A percentile compares a stretch with the other conserved stretches of the same genome.
phyloP scores from a whole-genome alignment of 1,139 yeast species.

The Yamadazyma triangularis region DNA sequence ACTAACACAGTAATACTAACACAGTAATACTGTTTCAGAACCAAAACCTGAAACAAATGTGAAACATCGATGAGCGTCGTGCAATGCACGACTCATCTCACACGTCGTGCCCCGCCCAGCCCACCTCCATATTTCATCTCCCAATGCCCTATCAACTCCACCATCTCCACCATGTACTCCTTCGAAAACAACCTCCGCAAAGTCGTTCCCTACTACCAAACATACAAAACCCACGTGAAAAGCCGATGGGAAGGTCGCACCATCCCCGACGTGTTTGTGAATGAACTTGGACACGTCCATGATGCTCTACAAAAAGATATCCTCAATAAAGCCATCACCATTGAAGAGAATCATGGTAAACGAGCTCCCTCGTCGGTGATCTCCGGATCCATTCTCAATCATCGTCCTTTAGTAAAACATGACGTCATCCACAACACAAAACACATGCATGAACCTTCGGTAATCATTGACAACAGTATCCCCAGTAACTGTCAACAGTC shows the following conservation, averaged over 20 bases:
- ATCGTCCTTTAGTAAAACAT: slow-evolving; percentile 32
- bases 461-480: slow-evolving; percentile 23
- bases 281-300: slow-evolving; percentile 41
- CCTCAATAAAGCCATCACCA: slow-evolving; percentile 19
- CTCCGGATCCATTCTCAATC: slow-evolving; percentile 20
- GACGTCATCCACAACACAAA: slow-evolving; percentile 45
- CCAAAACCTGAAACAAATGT: no score
- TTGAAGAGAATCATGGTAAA: slow-evolving; percentile 23
- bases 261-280: slow-evolving; percentile 35
- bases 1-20: no score
- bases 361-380: slow-evolving; percentile 16
- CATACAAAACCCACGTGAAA: slow-evolving; percentile 39
- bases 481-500: slow-evolving; percentile 8
- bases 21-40: no score
- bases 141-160: no score
- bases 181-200: slow-evolving; percentile 40
- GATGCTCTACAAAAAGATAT: slow-evolving; percentile 20
- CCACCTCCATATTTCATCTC: no score
- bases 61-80: no score
- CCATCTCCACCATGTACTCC: no score
- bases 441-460: slow-evolving; percentile 65
- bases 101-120: no score
- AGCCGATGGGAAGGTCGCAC: slow-evolving; percentile 47
- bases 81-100: no score
- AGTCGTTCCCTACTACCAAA: slow-evolving; percentile 44